These are phyloP conservation scores for Drechslerella dactyloides DNA, from an alignment of 2,329 filamentous ascomycete species.

Conservation along the genomic window DNA sequence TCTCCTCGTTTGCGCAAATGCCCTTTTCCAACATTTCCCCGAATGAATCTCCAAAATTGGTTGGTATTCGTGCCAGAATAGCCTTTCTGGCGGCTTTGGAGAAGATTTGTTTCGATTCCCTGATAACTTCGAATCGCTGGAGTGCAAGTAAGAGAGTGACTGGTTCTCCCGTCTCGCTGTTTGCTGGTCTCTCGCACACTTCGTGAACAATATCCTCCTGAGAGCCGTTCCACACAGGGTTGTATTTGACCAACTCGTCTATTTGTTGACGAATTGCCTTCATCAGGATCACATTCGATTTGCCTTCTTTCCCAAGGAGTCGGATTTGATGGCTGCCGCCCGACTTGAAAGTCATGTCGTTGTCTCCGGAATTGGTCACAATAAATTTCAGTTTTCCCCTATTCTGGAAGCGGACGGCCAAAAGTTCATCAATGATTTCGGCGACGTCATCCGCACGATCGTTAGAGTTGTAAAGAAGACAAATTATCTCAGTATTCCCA, in stretches of 20 bases:
- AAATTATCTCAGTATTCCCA: background rate
- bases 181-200: background rate
- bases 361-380: background rate
- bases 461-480: background rate
- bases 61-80: slow-evolving; percentile 1
- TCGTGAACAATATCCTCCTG: background rate
- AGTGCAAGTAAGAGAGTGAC: background rate
- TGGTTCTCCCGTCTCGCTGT: background rate
- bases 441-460: background rate
- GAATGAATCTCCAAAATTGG: slow-evolving; percentile 1
- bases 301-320: background rate
- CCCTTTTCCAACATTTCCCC: background rate
- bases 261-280: background rate
- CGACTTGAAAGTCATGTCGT: background rate
- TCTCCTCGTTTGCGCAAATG: background rate
- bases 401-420: background rate
- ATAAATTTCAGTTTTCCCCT: background rate
- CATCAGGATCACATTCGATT: background rate
- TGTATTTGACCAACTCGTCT: slow-evolving; percentile 7
- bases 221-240: background rate
- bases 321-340: background rate
- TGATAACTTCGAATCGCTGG: background rate
- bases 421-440: background rate
- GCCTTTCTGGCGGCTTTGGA: background rate
- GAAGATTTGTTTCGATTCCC: background rate